phyloP scores from a whole-genome alignment of 345 rosid genomes.

The Moricandia arvensis region DNA sequence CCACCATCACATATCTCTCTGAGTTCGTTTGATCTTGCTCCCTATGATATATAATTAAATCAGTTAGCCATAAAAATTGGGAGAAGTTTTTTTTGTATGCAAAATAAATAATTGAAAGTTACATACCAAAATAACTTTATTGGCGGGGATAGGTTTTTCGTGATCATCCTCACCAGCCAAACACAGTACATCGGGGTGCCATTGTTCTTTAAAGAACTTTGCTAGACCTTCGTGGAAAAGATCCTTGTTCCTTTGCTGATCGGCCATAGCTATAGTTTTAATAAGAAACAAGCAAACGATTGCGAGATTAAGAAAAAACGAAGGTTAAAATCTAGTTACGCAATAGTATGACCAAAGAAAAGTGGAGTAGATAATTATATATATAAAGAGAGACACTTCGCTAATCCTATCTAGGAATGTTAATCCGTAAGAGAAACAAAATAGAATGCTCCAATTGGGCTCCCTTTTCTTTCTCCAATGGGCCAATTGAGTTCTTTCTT shows the following conservation, averaged over 20 bases:
- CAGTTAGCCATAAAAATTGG: neutral
- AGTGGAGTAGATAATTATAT: neutral
- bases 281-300: neutral
- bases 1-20: neutral
- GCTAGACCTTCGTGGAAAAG: neutral
- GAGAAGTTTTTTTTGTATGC: neutral
- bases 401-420: too few relatives aligned
- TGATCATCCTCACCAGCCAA: conserved; percentile 14
- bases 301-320: neutral
- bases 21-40: conserved; percentile 7
- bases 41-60: neutral
- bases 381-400: neutral
- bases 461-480: too few relatives aligned
- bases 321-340: neutral
- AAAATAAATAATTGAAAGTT: neutral
- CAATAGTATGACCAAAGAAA: neutral
- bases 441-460: too few relatives aligned
- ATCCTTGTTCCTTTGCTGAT: neutral
- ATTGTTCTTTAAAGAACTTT: neutral
- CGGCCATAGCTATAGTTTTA: conserved; percentile 6
- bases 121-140: conserved; percentile 4
- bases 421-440: too few relatives aligned
- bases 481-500: too few relatives aligned
- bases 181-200: neutral
- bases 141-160: neutral